Percentiles rank a stretch among this genome's conserved stretches.
Evolutionary conservation across 108 stramenopile genomes (phyloP).

Genomic region (Conticribra weissflogii): DNA sequence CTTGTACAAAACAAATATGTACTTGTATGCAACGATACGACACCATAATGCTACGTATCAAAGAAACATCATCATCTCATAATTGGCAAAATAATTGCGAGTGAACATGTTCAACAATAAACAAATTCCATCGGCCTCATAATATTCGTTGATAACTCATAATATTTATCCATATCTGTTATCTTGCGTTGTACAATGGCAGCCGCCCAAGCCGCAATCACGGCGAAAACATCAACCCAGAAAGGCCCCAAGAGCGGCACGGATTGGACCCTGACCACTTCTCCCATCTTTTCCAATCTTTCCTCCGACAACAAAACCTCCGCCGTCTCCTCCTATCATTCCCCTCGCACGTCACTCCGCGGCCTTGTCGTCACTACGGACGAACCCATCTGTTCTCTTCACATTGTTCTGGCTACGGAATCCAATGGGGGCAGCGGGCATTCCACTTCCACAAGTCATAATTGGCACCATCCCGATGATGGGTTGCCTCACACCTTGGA

Average conservation of each 20-base stretch:
- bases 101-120: no score
- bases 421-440: slow-evolving; percentile 33
- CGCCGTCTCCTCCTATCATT: slow-evolving; percentile 31
- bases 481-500: slow-evolving; percentile 56
- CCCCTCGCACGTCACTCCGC: slow-evolving; percentile 36
- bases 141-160: no score
- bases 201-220: not conserved
- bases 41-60: no score
- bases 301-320: not conserved
- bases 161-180: no score
- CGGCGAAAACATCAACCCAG: slow-evolving; percentile 17
- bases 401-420: slow-evolving; percentile 51
- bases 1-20: no score
- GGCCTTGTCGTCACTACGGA: slow-evolving; percentile 41
- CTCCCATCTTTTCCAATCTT: slow-evolving; percentile 31
- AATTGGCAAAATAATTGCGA: no score
- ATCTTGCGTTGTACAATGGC: no score
- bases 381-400: slow-evolving; percentile 47
- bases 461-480: slow-evolving; percentile 54
- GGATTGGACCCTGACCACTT: slow-evolving; percentile 28
- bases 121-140: no score
- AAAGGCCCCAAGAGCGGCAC: slow-evolving; percentile 40
- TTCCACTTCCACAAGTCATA: not conserved
- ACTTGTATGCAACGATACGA: no score
- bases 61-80: no score